These are phyloP conservation scores for Coix lacrymajobi DNA, from an alignment of 176 grass and related monocot genomes.

Conservation along the genomic window DNA sequence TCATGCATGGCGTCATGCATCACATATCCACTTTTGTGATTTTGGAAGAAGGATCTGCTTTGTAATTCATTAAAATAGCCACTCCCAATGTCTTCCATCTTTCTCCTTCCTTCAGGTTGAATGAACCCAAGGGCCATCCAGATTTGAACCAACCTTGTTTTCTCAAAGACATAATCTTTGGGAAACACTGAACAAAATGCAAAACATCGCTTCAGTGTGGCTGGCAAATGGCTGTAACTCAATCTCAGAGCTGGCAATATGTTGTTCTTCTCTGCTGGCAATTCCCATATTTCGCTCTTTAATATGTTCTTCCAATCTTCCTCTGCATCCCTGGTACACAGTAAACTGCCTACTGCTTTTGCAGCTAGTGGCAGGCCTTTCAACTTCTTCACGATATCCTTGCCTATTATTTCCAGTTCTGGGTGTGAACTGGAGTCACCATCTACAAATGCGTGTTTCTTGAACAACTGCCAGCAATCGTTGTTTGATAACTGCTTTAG, in stretches of 20 bases:
- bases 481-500: constrained; percentile 56
- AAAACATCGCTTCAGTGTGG: constrained; percentile 68
- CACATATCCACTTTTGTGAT: constrained; percentile 54
- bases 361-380: constrained; percentile 74
- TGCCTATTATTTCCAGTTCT: constrained; percentile 65
- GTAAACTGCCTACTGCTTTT: constrained; percentile 70
- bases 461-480: constrained; percentile 78
- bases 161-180: constrained; percentile 74
- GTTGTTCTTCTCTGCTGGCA: constrained; percentile 61
- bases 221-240: constrained; percentile 70
- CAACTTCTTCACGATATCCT: constrained; percentile 71
- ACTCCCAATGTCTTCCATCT: constrained; percentile 53
- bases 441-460: constrained; percentile 60
- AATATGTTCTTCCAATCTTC: constrained; percentile 61
- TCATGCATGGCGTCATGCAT: constrained; percentile 91
- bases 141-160: constrained; percentile 49
- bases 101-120: constrained; percentile 36
- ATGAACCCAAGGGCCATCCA: constrained; percentile 79
- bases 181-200: constrained; percentile 73
- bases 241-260: constrained; percentile 76
- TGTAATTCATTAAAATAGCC: constrained; percentile 70
- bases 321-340: constrained; percentile 44
- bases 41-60: constrained; percentile 73
- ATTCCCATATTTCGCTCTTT: constrained; percentile 75
- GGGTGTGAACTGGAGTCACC: constrained; percentile 40